Evolutionary conservation across 495 filamentous ascomycete species (phyloP), one percentile per base, ranked within the genome.

Genomic region (Podospora appendiculata): DNA sequence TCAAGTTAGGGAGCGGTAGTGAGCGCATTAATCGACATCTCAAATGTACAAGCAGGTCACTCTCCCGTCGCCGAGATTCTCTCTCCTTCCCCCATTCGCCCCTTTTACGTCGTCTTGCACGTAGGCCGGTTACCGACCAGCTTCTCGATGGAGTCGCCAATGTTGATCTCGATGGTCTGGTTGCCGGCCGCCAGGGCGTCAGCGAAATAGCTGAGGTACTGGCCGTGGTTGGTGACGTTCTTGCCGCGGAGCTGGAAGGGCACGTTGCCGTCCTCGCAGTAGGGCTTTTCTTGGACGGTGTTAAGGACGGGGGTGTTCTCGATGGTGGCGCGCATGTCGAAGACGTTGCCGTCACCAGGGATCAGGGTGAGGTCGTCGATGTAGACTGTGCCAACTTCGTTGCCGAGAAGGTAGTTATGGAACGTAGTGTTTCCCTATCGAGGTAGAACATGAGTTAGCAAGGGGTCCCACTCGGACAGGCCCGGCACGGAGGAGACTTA

Each of bases 401-500:
- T 63, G 51, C 70, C 76, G 42, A 73, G 64, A 25, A 80, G 70
- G 49, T 73, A 76, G 55, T 83, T 78, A 64, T 78, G 62, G 60
- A 87, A 74, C 35, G 83, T 82, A 1, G 81, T 66, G 58, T 88
- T 86, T 55, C 85, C 85, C 82, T 85, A 54, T 34, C 19, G 8
- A 43, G 17, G 25, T 35, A 58, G 41, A 25, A 25, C 25, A 25
- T 44, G 60, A 54, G 50, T 64, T 52, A 60, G 57, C 50, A 41
- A 32, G 14, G 25, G 25, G n/a, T n/a, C n/a, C n/a, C n/a, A n/a
- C n/a, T n/a, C n/a, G n/a, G n/a, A n/a, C n/a, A n/a, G n/a, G n/a
- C 25, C 25, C 5, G 25, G 25, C 5, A 25, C 25, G 5, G 25
- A 5, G 25, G 25, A 25, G 43, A 64, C 74, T 56, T 73, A 86